phyloP scores from a whole-genome alignment of 2,329 filamentous ascomycete species.

The Apiospora hydei region DNA sequence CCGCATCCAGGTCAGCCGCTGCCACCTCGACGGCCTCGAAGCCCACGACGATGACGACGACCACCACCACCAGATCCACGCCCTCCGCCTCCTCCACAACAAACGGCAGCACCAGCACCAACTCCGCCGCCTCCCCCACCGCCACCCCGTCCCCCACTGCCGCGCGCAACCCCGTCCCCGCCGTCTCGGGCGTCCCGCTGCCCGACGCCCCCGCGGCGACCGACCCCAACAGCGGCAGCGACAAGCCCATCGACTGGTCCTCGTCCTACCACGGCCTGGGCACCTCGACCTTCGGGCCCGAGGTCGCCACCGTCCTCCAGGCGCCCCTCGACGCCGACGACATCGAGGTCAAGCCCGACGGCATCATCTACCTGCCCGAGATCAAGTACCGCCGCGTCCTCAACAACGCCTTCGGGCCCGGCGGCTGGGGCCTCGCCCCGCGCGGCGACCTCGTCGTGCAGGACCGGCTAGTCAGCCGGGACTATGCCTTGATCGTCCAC shows the following conservation, averaged over 20 bases:
- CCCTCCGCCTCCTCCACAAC: constrained; percentile 28
- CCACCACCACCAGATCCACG: constrained; percentile 15
- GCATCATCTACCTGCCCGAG: constrained; percentile 94
- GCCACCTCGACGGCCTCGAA: constrained; percentile 25
- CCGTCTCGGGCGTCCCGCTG: constrained; percentile 39
- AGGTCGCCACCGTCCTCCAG: constrained; percentile 73
- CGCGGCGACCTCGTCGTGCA: constrained; percentile 85
- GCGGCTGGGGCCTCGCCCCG: constrained; percentile 93
- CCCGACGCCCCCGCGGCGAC: constrained; percentile 36
- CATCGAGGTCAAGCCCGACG: constrained; percentile 97
- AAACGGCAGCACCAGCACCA: background rate
- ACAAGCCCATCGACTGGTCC: constrained; percentile 73
- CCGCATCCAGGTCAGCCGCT: background rate
- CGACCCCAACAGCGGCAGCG: constrained; percentile 14
- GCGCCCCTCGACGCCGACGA: constrained; percentile 73
- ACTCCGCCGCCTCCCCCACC: constrained; percentile 26
- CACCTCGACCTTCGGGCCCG: constrained; percentile 71
- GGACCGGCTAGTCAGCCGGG: constrained; percentile 81
- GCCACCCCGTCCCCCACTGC: constrained; percentile 22
- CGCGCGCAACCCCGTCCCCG: constrained; percentile 36
- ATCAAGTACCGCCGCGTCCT: constrained; percentile 96
- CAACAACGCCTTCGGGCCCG: constrained; percentile 91
- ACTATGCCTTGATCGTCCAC: constrained; percentile 90
- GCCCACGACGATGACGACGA: constrained; percentile 27
- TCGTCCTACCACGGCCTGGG: constrained; percentile 84